phyloP scores from a whole-genome alignment of 768 basidiomycete genomes.

The Cubamyces lactineus region DNA sequence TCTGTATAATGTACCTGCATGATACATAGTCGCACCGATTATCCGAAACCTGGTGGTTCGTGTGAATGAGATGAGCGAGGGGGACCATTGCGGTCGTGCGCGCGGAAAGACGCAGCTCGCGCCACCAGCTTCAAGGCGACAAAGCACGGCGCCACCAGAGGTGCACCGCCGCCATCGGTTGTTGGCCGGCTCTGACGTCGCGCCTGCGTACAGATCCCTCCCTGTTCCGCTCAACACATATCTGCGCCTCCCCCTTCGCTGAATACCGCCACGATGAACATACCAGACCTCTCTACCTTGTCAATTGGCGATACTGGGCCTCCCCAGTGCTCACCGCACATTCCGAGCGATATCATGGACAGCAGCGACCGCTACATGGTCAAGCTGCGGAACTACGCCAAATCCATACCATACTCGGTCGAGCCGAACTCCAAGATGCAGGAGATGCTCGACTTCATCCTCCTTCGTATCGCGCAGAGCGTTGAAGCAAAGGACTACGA shows the following conservation, averaged over 20 bases:
- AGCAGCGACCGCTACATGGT: conserved; percentile 52
- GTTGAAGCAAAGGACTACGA: conserved; percentile 83
- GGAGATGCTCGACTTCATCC: conserved; percentile 72
- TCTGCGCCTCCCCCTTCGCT: conserved; percentile 24
- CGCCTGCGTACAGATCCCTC: conserved; percentile 34
- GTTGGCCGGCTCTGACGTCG: conserved; percentile 15
- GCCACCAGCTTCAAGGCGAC: too few species aligned
- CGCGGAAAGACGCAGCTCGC: neutral
- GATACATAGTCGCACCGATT: too few species aligned
- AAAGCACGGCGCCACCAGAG: conserved; percentile 15
- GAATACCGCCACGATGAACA: conserved; percentile 40
- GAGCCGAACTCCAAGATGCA: conserved; percentile 80
- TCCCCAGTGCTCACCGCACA: conserved; percentile 30
- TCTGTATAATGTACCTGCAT: too few species aligned
- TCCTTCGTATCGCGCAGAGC: conserved; percentile 69
- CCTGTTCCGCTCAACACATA: conserved; percentile 19
- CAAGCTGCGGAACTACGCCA: conserved; percentile 65
- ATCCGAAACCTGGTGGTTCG: too few species aligned
- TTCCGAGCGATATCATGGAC: conserved; percentile 38
- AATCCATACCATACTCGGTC: conserved; percentile 73
- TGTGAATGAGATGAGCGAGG: neutral
- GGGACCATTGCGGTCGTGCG: conserved; percentile 1
- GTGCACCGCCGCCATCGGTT: conserved; percentile 14
- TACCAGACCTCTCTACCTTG: conserved; percentile 53
- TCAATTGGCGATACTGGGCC: conserved; percentile 43